These are phyloP conservation scores for Syzygium jambos DNA, from an alignment of 345 rosid species.

Conservation along the genomic window DNA sequence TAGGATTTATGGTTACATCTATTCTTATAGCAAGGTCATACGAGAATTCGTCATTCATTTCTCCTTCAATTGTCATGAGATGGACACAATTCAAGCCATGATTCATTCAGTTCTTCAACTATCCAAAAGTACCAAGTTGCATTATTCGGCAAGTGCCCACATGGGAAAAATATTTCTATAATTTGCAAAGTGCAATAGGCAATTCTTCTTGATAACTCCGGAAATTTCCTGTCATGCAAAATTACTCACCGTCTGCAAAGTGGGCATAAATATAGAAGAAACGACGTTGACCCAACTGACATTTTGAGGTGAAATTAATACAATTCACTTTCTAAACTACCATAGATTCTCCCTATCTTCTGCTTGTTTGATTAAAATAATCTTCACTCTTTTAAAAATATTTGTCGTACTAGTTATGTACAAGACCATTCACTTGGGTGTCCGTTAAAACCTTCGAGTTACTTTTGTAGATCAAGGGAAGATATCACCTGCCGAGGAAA, in stretches of 20 bases:
- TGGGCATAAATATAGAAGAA: not conserved
- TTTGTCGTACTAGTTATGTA: not conserved
- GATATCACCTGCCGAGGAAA: not conserved
- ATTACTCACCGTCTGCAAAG: not conserved
- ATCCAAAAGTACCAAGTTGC: not conserved
- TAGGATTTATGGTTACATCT: not conserved
- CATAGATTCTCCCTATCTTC: not conserved
- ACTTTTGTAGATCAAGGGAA: not conserved
- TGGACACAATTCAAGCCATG: not conserved
- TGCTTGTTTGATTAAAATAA: not conserved
- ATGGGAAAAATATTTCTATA: not conserved
- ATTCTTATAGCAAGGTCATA: not conserved
- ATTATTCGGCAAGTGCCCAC: not conserved
- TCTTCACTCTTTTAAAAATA: not conserved
- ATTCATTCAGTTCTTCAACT: not conserved
- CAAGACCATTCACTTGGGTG: not conserved
- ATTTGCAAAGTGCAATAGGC: not conserved
- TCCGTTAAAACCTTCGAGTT: not conserved
- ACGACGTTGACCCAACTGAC: not conserved
- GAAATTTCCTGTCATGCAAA: not conserved
- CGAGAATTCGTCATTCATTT: not conserved
- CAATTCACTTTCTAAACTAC: not conserved
- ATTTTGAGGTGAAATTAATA: not conserved
- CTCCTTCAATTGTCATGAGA: not conserved
- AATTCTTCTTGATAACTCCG: not conserved